phyloP scores from a whole-genome alignment of 2,329 filamentous ascomycete genomes.

The Colletotrichum karsti region DNA sequence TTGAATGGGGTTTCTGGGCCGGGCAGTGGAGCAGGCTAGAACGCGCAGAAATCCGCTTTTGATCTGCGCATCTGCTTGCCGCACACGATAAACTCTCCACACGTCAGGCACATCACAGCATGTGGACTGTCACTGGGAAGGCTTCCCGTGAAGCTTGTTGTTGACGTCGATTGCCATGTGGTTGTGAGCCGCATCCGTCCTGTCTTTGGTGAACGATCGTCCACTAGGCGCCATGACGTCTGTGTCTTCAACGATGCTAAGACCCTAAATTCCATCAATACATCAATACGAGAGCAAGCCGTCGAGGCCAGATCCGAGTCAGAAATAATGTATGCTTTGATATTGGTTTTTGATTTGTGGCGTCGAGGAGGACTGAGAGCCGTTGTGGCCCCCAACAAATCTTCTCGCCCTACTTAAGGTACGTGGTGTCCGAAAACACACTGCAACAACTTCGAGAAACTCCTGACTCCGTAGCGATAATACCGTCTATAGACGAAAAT shows the following conservation, averaged over 20 bases:
- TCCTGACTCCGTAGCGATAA: slow-evolving; percentile 24
- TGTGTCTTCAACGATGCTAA: neutral
- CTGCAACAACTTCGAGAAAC: neutral
- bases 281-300: neutral
- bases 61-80: slow-evolving; percentile 25
- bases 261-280: neutral
- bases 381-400: neutral
- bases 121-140: neutral
- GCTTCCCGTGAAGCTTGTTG: neutral
- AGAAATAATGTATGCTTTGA: neutral
- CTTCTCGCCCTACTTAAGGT: neutral
- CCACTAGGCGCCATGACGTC: neutral
- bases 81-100: slow-evolving; percentile 20
- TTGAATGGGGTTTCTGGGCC: neutral
- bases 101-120: neutral
- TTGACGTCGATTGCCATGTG: slow-evolving; percentile 2
- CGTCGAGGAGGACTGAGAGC: neutral
- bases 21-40: slow-evolving; percentile 15
- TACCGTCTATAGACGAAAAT: slow-evolving; percentile 22
- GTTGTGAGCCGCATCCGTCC: slow-evolving; percentile 7
- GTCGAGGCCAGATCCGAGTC: neutral
- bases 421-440: neutral
- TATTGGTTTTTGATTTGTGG: neutral
- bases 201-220: neutral
- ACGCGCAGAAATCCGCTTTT: slow-evolving; percentile 25